Base-by-base conservation (phyloP, 2,329 filamentous ascomycete genomes). In the Trichophyton equinum region DNA sequence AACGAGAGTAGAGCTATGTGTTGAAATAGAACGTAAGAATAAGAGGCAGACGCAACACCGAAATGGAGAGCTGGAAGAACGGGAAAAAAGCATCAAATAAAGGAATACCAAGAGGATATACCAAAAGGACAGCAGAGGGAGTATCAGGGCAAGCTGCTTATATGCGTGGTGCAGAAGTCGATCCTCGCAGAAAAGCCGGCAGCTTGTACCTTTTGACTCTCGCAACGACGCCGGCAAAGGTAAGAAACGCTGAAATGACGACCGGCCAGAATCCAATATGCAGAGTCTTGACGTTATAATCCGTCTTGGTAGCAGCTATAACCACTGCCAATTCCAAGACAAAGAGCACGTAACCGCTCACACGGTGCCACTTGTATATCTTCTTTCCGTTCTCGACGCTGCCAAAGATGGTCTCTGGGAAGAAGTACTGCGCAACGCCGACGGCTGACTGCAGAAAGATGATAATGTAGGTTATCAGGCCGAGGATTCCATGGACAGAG, bases 321-420 rank as follows among this genome's bases (percentile, higher is more conserved):
- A 95, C 81, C 0, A 91, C 94, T 8, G 82, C 84, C 64, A 95
- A 75, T 64, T 92, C 79, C 67, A 95, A 68, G 58, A 86, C 69
- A 60, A 92, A 75, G 62, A 91, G 76, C 6, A 84, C 65, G 71
- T 99, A 97, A 1, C 92, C 94, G 22, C 79, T 81, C 60, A 82
- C 75, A 33, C 92, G 84, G 73, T 97, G 94, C 68, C 91, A 96
- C 75, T 95, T 96, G 80, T 92, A 97, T 47, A 96, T 73, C 25
- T 79, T 79, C 80, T 91, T 95, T 20, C 91, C 92, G 2, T 84
- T 85, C 27, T 89, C 85, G 64, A 86, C 84, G 61, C 89, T 85
- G 4, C 91, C 91, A 68, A 92, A 95, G 1, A 95, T 68, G 13
- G 63, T 51, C 0, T 71, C 70, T 0, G 91, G 91, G 2, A 82